Evolutionary conservation across 371 early-diverging fungal genomes (phyloP), one percentile per base, ranked within the genome.

Genomic region (Mortierella sp.): DNA sequence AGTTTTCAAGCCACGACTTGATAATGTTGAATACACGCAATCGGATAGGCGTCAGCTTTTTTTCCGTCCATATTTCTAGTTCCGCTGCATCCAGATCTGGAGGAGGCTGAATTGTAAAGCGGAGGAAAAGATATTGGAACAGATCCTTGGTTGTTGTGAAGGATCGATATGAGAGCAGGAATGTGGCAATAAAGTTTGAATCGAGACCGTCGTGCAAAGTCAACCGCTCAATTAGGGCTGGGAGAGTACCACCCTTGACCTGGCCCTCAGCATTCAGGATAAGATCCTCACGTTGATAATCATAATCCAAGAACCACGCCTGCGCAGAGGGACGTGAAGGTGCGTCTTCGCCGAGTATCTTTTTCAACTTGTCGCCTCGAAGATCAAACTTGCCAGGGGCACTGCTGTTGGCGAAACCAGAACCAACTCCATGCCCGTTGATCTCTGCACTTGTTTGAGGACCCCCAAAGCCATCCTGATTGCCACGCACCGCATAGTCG

Each of bases 171-270:
- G 96, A 95, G 69, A 98, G 87, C 77, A 98, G 81, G 86, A 98
- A 96, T 0, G 95, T 93, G 17, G 88, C 89, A 47, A 90, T 90
- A 83, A 95, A 97, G 63, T 89, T 89, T 37, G 93, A 86, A 88
- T 91, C 93, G 45, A 92, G 81, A 49, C 86, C 87, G 76, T 96
- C 96, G 74, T 97, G 97, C 45, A 94, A 86, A 0, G 97, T 97
- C 72, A 97, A 85, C n/a, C 95, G 87, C 85, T 97, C 96, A 4
- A 96, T 90, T 22, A 98, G 83, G 0, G 94, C 93, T 5, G 83
- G 76, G n/a, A 97, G 83, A 3, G 96, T 95, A 29, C 97, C 97
- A 57, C 97, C 97, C 80, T 94, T 95, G 54, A 98, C 96, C 64
- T 92, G 89, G 9, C 93, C 94, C 61, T 98, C 97, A 84, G 89